Percentiles rank a stretch among this genome's conserved stretches.
Conservation (phyloP, 371 early-diverging fungal species). For the Apophysomyces sp. region DNA sequence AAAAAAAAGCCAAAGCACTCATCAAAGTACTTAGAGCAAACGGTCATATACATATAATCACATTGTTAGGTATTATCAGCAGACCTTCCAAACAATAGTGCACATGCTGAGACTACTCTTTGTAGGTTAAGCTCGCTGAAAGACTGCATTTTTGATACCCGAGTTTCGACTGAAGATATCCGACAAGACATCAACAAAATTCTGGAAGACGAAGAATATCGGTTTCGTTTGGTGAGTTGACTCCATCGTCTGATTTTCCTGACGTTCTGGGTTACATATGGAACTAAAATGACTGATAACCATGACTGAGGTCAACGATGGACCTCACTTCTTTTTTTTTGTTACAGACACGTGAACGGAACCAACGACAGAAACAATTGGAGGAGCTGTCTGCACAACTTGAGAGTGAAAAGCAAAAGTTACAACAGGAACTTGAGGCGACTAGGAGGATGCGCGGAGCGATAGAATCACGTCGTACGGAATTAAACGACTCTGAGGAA, state of each 20-base stretch:
- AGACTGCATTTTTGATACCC: conserved; percentile 60
- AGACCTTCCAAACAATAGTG: not conserved
- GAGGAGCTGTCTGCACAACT: conserved; percentile 26
- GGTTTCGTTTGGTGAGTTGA: conserved; percentile 36
- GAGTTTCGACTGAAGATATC: conserved; percentile 50
- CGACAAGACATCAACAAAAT: conserved; percentile 40
- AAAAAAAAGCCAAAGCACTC: not conserved
- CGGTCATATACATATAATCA: conserved; percentile 56
- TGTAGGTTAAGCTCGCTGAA: conserved; percentile 49
- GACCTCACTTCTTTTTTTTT: not conserved
- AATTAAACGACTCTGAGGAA: conserved; percentile 20
- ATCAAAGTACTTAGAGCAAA: conserved; percentile 22
- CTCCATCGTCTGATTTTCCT: not conserved
- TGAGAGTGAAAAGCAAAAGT: conserved; percentile 13
- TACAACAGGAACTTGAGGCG: conserved; percentile 16
- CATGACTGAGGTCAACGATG: conserved; percentile 16
- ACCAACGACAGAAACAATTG: conserved; percentile 30
- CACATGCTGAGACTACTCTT: not conserved
- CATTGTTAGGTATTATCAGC: conserved; percentile 41
- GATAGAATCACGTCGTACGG: conserved; percentile 20
- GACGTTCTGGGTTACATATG: not conserved
- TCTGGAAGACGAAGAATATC: conserved; percentile 35
- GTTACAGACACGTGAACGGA: conserved; percentile 28
- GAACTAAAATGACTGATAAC: not conserved
- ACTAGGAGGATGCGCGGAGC: conserved; percentile 18